These are phyloP conservation scores for Solanum peruvianum DNA, from an alignment of 257 asterid species.

Conservation along the genomic window DNA sequence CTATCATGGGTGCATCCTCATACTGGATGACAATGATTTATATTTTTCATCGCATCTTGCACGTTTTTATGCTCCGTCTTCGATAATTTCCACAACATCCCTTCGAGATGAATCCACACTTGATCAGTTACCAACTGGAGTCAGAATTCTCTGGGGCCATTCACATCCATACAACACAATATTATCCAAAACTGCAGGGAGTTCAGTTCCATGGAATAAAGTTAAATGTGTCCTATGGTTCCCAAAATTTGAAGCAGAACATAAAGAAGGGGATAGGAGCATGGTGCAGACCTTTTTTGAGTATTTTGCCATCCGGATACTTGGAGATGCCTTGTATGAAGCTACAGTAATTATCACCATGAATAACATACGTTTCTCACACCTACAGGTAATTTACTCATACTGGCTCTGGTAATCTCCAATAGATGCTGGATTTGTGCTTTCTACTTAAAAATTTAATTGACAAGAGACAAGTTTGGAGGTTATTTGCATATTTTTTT, in stretches of 20 bases:
- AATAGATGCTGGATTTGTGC: not conserved
- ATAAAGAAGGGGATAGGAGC: constrained; percentile 30
- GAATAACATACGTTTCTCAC: constrained; percentile 74
- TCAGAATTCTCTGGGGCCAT: constrained; percentile 49
- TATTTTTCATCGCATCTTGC: constrained; percentile 50
- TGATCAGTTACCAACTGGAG: constrained; percentile 31
- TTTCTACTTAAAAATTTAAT: not conserved
- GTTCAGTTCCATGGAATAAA: constrained; percentile 47
- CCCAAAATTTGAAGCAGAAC: constrained; percentile 44
- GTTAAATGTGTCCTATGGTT: constrained; percentile 76
- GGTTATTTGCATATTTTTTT: not conserved
- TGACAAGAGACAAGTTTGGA: not conserved
- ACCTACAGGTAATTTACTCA: constrained; percentile 51
- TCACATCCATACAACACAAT: constrained; percentile 59
- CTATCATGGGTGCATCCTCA: constrained; percentile 37
- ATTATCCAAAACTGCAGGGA: constrained; percentile 25
- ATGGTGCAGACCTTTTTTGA: constrained; percentile 40
- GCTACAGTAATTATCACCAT: constrained; percentile 56
- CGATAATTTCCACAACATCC: constrained; percentile 53
- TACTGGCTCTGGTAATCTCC: not conserved
- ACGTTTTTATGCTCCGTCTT: constrained; percentile 31
- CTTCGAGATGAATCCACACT: constrained; percentile 16
- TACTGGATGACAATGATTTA: constrained; percentile 59
- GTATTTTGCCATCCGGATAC: constrained; percentile 56
- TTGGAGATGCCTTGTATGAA: constrained; percentile 45